Base-by-base conservation (phyloP, 768 basidiomycete genomes). In the Podaxis sp. region DNA sequence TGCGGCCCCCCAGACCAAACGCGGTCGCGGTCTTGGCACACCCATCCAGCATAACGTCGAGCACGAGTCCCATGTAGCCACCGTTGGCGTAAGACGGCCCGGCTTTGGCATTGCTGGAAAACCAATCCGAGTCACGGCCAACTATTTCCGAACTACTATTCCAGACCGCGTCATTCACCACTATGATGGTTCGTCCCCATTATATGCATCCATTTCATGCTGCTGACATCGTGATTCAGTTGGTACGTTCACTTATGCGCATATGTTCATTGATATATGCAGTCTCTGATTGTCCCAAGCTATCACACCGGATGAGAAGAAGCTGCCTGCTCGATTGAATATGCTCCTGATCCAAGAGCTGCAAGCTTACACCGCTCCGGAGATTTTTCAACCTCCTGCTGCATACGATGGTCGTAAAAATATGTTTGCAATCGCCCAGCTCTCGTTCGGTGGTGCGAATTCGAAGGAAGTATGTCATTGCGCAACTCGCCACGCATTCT, bases 401-500 rank as follows among this genome's bases (percentile, higher is more conserved):
- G 88, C 83, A 1, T 93, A 93, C 61, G 93, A 94, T 63, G 91
- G 91, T 0, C 79, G 88, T 22, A 93, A 93, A 72, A 93, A 93
- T 61, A 71, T 80, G 24, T 94, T 88, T 67, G 76, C 87, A 4
- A 76, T 84, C 12, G 76, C 79, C 29, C 75, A 79, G 58, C 75
- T 93, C 6, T 80, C 83, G 0, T 81, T 94, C 17, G 84, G 83
- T n/a, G 77, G 77, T 0, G 73, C 64, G 0, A 76, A 81, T 37
- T 81, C 79, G 2, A 79, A 79, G 62, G 84, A 85, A 77, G 89
- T 85, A 67, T 63, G 75, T 71, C 24, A 43, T 5, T 12, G 4
- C 25, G 33, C 54, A 17, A 9, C 37, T 24, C 57, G 37, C 27
- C 50, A 3, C 2, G 24, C 40, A 19, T 24, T 8, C 27, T 38